Conservation (phyloP, 75 land plant species). For the Ceratopteris richardii region DNA sequence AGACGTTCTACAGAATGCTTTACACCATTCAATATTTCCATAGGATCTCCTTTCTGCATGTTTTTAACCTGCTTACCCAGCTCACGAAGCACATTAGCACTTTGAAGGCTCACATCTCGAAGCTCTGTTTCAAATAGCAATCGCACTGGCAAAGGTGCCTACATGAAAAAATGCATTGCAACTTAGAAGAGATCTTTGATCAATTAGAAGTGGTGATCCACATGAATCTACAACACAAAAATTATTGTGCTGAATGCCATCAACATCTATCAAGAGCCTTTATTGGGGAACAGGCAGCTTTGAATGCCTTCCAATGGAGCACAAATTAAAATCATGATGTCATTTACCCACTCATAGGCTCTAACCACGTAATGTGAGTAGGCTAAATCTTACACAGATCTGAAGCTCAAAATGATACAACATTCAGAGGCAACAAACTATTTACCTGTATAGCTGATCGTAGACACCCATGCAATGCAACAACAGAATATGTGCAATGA, state of each 20-base stretch:
- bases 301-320: too few species aligned
- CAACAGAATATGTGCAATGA: slow-evolving; percentile 70
- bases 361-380: too few species aligned
- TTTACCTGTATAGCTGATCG: slow-evolving; percentile 59
- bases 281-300: too few species aligned
- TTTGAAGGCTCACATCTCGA: slow-evolving; percentile 37
- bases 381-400: too few species aligned
- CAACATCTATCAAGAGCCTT: too few species aligned
- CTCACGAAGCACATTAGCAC: slow-evolving; percentile 58
- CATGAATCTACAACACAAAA: too few species aligned
- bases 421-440: not conserved
- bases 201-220: too few species aligned
- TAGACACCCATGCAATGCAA: slow-evolving; percentile 57
- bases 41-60: slow-evolving; percentile 40
- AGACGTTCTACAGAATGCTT: slow-evolving; percentile 60
- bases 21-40: slow-evolving; percentile 36
- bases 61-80: slow-evolving; percentile 46
- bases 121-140: slow-evolving; percentile 42
- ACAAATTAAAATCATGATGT: too few species aligned
- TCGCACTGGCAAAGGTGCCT: slow-evolving; percentile 46
- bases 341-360: too few species aligned
- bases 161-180: slow-evolving; percentile 4
- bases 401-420: not conserved
- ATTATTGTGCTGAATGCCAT: too few species aligned
- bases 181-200: too few species aligned